Percentiles rank a stretch among this genome's conserved stretches.
These are phyloP conservation scores for Diplodia intermedia DNA, from an alignment of 2,329 filamentous ascomycete genomes.

Conservation along the genomic window DNA sequence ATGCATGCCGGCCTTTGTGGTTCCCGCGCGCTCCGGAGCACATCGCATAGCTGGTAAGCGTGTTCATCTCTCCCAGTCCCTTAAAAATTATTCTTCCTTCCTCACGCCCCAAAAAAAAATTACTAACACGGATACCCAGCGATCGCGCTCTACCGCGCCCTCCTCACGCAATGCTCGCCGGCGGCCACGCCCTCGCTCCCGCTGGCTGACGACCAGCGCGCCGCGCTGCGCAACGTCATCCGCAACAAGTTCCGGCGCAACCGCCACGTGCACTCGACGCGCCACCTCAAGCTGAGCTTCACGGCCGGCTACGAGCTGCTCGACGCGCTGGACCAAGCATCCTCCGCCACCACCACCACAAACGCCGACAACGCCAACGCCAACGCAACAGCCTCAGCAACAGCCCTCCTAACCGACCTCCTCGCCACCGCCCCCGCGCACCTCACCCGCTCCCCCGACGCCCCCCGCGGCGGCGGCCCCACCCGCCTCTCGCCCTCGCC, in stretches of 20 bases:
- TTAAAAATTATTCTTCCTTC: conserved; percentile 1
- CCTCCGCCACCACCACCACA: not conserved
- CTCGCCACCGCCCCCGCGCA: conserved; percentile 38
- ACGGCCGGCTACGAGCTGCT: conserved; percentile 61
- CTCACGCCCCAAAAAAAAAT: not conserved
- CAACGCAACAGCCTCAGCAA: conserved; percentile 42
- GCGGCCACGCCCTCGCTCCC: conserved; percentile 53
- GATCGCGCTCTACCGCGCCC: conserved; percentile 74
- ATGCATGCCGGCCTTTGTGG: conserved; percentile 56
- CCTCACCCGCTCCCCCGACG: conserved; percentile 34
- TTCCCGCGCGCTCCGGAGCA: conserved; percentile 55
- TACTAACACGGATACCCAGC: conserved; percentile 50
- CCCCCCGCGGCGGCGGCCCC: not conserved
- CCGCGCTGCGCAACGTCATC: conserved; percentile 65
- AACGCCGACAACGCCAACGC: conserved; percentile 36
- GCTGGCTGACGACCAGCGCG: conserved; percentile 54
- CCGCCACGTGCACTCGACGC: conserved; percentile 62
- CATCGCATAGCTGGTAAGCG: conserved; percentile 60
- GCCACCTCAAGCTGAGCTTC: conserved; percentile 68
- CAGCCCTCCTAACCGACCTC: conserved; percentile 39
- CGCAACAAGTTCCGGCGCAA: conserved; percentile 69
- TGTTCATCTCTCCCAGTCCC: not conserved
- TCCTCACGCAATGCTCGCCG: conserved; percentile 65
- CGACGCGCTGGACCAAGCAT: not conserved
- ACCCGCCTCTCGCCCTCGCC: not conserved